Base-by-base conservation (phyloP, 805 yeast species). In the Wickerhamomyces pijperi region DNA sequence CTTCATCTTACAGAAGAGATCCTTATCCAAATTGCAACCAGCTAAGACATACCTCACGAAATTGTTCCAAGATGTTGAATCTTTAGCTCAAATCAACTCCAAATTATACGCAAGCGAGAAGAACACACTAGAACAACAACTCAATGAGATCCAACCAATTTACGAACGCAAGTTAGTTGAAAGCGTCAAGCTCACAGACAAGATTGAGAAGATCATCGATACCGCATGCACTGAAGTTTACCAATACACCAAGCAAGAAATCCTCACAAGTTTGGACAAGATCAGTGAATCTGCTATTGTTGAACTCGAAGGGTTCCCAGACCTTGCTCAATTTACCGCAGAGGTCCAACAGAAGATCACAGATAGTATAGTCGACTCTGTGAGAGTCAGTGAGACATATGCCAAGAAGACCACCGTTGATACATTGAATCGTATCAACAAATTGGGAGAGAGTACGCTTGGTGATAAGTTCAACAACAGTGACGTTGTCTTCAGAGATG, bases 21-120 rank as follows among this genome's bases (percentile, higher is more conserved):
- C 96, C 0, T 58, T 82, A 11, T 87, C 97, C 0, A 92, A 92
- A 55, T 65, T 92, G 13, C 71, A 85, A 28, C 99, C 99, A 0
- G 97, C 96, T 0, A 86, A 87, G 53, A 88, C 80, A n/a, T 92
- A 82, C 50, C 61, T 90, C 21, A 44, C 68, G 16, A 90, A 87
- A 50, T 54, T 88, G 12, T 68, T 83, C 33, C 57, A 58, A 18
- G 99, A 92, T 51, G 52, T 90, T 32, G 63, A 64, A 37, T 59
- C 63, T 1, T 64, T 92, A 17, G 70, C 94, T 0, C 60, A 66
- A 9, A 60, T 73, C n/a, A 92, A 88, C 54, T 68, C 75, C 37
- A 58, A 66, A n/a, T 61, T 72, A 13, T 72, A 77, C 46, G 47
- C 59, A 13, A 59, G 64, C 19, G 83, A 77, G 41, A 69, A 68